Base-by-base conservation (phyloP, 345 rosid species). In the Moricandia arvensis region DNA sequence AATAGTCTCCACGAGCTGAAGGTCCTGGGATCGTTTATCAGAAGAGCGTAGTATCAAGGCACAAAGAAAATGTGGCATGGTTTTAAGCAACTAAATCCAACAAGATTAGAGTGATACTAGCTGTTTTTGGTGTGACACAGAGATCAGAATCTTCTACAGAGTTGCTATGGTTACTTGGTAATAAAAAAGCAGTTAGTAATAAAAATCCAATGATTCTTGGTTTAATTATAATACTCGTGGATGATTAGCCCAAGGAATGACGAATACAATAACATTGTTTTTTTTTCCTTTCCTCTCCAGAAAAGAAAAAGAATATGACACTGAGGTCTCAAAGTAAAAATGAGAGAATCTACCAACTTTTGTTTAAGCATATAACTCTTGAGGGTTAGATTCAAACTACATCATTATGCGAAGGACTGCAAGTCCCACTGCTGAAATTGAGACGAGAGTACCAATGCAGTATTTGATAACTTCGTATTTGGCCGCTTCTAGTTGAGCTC, bases 361-460 rank as follows among this genome's bases (percentile, higher is more conserved):
- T 38, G 59, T 29, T 59, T 21, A 21, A 59, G 18, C 51, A 55
- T 13, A 75, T 6, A 30, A 13, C 17, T 47, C 26, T 3, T 51
- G 51, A 51, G 57, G 33, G 59, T 61, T 64, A 64, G 45, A 67
- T 63, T 11, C 51, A 27, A 27, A 63, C 79, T 86, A 94, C 86
- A 94, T 63, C 86, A 90, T 72, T 75, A 95, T 85, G 24, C 96
- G 93, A 63, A 92, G 64, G 3, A 87, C 80, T 7, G 97, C 93
- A 31, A 92, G 87, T 27, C 97, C 97, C 38, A 88, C 95, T 1
- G 97, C 92, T 73, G 92, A 87, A 68, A 86, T 84, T 9, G 97
- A 95, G 45, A 86, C 97, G 5, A 92, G 87, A 75, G 96, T 90
- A 84, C 97, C 98, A 11, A 94, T 87, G 86, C 98, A 91, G 77